A percentile compares a stretch with the other conserved stretches of the same genome.
Evolutionary conservation across 352 stramenopile genomes (phyloP).

Genomic region (Globisporangium ultimum): DNA sequence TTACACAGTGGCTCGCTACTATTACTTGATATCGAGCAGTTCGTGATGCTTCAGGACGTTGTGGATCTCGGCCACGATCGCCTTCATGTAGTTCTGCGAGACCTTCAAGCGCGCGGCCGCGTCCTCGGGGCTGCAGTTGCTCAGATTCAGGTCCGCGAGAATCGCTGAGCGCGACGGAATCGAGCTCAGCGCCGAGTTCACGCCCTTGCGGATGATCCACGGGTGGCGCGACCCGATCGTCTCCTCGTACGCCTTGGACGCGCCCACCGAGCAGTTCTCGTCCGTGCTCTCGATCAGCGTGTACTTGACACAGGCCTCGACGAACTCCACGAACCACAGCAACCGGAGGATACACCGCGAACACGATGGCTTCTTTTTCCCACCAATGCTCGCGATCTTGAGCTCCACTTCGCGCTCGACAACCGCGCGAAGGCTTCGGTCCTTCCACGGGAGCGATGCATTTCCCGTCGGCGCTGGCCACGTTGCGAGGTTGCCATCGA

Average conservation of each 20-base stretch:
- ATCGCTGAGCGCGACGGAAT: conserved; percentile 62
- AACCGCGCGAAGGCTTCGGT: conserved; percentile 50
- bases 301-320: conserved; percentile 68
- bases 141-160: conserved; percentile 41
- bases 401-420: conserved; percentile 66
- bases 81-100: conserved; percentile 41
- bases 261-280: conserved; percentile 59
- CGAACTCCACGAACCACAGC: conserved; percentile 84
- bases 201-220: conserved; percentile 83
- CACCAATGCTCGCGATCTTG: conserved; percentile 50
- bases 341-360: conserved; percentile 67
- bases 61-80: conserved; percentile 50
- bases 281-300: conserved; percentile 62
- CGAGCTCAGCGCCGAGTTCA: conserved; percentile 66
- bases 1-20: background rate
- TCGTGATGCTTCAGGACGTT: conserved; percentile 58
- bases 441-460: conserved; percentile 34
- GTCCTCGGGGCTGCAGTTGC: conserved; percentile 28
- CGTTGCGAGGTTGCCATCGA: conserved; percentile 50
- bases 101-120: conserved; percentile 32
- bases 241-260: conserved; percentile 80
- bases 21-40: conserved; percentile 73
- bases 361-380: conserved; percentile 84
- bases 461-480: conserved; percentile 30
- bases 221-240: conserved; percentile 76